Evolutionary conservation across 2,329 filamentous ascomycete species (phyloP).

Genomic region (Pezicula carpinea): DNA sequence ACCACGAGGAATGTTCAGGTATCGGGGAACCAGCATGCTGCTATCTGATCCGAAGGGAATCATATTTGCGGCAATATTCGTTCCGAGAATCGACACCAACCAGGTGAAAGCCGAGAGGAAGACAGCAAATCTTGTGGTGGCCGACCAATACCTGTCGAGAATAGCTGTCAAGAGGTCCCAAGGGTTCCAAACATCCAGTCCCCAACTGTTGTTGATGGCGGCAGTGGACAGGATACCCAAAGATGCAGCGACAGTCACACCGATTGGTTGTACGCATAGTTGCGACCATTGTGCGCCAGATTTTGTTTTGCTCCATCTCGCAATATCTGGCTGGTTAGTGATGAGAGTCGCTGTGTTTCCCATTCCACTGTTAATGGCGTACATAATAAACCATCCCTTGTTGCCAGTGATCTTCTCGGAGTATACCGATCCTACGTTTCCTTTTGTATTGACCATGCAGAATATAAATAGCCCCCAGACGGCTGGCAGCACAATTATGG

Average conservation of each 20-base stretch:
- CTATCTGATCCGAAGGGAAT: slow-evolving; percentile 50
- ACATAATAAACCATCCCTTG: slow-evolving; percentile 33
- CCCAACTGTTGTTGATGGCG: slow-evolving; percentile 38
- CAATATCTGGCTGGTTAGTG: slow-evolving; percentile 40
- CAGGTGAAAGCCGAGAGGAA: slow-evolving; percentile 49
- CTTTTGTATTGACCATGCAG: slow-evolving; percentile 35
- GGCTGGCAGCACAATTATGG: slow-evolving; percentile 32
- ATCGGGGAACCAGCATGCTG: slow-evolving; percentile 47
- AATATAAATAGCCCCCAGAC: slow-evolving; percentile 35
- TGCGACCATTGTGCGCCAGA: slow-evolving; percentile 38
- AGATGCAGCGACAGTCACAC: slow-evolving; percentile 35
- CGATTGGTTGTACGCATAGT: slow-evolving; percentile 35
- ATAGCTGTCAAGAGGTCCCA: slow-evolving; percentile 44
- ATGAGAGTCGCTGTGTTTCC: slow-evolving; percentile 35
- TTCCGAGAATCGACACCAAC: slow-evolving; percentile 48
- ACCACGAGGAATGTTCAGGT: slow-evolving; percentile 51
- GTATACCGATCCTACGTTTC: slow-evolving; percentile 26
- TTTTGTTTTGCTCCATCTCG: slow-evolving; percentile 34
- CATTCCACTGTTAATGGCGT: slow-evolving; percentile 35
- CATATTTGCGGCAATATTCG: slow-evolving; percentile 53
- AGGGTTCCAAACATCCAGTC: slow-evolving; percentile 33
- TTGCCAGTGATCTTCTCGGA: slow-evolving; percentile 9
- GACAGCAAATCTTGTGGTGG: slow-evolving; percentile 33
- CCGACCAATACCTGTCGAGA: slow-evolving; percentile 22
- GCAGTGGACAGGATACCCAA: slow-evolving; percentile 40